Evolutionary conservation across 2,329 filamentous ascomycete genomes (phyloP).

Genomic region (Stagonosporopsis vannaccii): DNA sequence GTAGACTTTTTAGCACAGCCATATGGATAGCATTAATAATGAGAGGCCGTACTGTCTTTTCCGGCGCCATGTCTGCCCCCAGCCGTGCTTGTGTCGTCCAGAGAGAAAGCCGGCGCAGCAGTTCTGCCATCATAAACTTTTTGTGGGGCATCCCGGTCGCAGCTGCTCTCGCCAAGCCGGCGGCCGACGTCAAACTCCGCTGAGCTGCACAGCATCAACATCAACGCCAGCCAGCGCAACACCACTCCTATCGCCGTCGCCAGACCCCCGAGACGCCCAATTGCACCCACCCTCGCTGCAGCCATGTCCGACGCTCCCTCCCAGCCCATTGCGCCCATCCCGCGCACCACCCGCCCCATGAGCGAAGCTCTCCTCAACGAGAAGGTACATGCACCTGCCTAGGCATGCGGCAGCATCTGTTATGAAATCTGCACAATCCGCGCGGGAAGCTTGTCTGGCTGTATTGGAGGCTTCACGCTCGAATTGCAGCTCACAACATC

Average conservation of each 20-base stretch:
- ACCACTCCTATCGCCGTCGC: conserved; percentile 23
- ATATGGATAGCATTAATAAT: no score
- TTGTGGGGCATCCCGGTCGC: conserved; percentile 9
- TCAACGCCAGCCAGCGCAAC: conserved; percentile 24
- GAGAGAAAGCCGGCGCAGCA: conserved; percentile 30
- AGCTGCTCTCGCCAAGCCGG: conserved; percentile 32
- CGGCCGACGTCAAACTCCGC: conserved; percentile 34
- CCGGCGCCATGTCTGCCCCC: conserved; percentile 34
- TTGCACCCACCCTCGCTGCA: conserved; percentile 35
- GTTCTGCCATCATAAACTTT: conserved; percentile 26
- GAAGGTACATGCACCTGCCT: conserved; percentile 71
- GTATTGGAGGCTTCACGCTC: background rate
- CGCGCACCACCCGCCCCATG: conserved; percentile 78
- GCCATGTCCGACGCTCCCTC: conserved; percentile 67
- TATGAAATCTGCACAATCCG: background rate
- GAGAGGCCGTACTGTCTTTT: conserved; percentile 20
- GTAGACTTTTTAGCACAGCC: background rate
- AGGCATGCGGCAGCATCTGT: background rate
- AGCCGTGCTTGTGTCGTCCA: conserved; percentile 10
- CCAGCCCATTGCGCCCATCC: conserved; percentile 66
- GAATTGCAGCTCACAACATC: conserved; percentile 12
- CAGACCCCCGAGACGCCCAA: conserved; percentile 34
- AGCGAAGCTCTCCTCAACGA: conserved; percentile 98
- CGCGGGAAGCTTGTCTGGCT: background rate
- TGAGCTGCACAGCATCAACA: conserved; percentile 34